Percentiles rank a stretch among this genome's conserved stretches.
Conservation (phyloP, 768 basidiomycete genomes). For the Mycena olivaceomarginata region DNA sequence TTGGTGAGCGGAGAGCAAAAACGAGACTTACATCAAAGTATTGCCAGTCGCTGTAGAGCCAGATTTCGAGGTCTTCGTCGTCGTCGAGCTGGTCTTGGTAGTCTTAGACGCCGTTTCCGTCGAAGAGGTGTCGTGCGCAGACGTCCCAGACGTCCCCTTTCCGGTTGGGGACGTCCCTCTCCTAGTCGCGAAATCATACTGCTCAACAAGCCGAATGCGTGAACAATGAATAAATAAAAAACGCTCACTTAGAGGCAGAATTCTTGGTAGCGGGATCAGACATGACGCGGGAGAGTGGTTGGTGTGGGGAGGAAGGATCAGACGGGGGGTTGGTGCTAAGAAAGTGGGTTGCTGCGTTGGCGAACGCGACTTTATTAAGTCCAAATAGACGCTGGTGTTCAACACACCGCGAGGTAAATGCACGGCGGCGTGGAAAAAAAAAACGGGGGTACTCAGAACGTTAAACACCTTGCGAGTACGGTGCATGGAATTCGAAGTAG, state of each 20-base stretch:
- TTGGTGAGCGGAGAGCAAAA: conserved; percentile 11
- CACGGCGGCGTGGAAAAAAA: conserved; percentile 1
- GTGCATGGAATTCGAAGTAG: background rate
- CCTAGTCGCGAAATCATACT: background rate
- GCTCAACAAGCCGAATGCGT: background rate
- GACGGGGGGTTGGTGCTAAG: background rate
- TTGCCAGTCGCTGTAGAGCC: background rate
- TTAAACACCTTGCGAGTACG: background rate
- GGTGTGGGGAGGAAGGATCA: conserved; percentile 16
- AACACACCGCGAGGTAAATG: conserved; percentile 22
- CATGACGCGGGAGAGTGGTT: conserved; percentile 16
- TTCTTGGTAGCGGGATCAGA: background rate
- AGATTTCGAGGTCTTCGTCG: conserved; percentile 10
- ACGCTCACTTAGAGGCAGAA: background rate
- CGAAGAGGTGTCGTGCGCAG: background rate
- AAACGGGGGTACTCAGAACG: background rate
- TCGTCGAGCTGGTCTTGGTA: background rate
- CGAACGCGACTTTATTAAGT: conserved; percentile 15
- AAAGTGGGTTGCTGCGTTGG: conserved; percentile 14
- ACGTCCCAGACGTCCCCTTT: conserved; percentile 1
- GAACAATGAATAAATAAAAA: conserved; percentile 4
- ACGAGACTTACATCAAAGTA: background rate
- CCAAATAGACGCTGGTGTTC: conserved; percentile 19
- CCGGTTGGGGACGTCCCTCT: background rate
- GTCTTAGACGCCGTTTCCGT: background rate